Evolutionary conservation across 2,329 filamentous ascomycete genomes (phyloP).

Genomic region (Stachybotrys chlorohalonatus): DNA sequence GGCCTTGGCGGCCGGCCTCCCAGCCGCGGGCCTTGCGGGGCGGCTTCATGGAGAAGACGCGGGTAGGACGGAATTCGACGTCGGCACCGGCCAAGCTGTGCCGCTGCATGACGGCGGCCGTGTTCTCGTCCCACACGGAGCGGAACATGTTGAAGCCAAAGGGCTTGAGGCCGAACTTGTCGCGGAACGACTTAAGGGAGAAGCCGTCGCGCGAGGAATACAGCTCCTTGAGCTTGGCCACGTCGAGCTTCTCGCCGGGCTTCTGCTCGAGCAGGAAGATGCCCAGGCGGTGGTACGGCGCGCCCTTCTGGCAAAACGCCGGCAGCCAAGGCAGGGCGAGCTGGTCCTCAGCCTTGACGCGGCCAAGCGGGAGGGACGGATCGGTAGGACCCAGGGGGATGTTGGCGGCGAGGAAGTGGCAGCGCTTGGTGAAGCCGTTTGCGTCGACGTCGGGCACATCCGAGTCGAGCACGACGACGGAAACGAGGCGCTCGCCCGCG

Average conservation of each 20-base stretch:
- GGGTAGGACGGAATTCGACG: constrained; percentile 76
- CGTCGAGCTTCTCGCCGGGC: constrained; percentile 47
- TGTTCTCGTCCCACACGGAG: constrained; percentile 80
- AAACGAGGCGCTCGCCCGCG: constrained; percentile 70
- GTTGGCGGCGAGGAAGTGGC: constrained; percentile 76
- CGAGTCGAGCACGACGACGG: constrained; percentile 76
- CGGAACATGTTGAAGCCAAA: constrained; percentile 86
- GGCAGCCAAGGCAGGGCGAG: constrained; percentile 75
- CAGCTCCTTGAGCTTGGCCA: constrained; percentile 43
- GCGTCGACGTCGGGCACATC: constrained; percentile 75
- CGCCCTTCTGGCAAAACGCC: constrained; percentile 80
- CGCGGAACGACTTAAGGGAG: constrained; percentile 64
- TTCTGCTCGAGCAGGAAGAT: constrained; percentile 78
- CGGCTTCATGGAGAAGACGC: constrained; percentile 58
- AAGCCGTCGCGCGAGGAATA: constrained; percentile 56
- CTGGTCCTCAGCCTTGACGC: constrained; percentile 51
- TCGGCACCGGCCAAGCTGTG: constrained; percentile 67
- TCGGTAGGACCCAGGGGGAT: constrained; percentile 42
- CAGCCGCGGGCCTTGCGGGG: constrained; percentile 53
- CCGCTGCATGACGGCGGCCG: constrained; percentile 76
- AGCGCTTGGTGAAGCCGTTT: constrained; percentile 71
- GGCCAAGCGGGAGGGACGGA: constrained; percentile 55
- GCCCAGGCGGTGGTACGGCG: constrained; percentile 81
- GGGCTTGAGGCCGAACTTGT: constrained; percentile 58
- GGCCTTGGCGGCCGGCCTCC: constrained; percentile 56